These are phyloP conservation scores for Leptodermis oblonga DNA, from an alignment of 257 asterid species.

Conservation along the genomic window DNA sequence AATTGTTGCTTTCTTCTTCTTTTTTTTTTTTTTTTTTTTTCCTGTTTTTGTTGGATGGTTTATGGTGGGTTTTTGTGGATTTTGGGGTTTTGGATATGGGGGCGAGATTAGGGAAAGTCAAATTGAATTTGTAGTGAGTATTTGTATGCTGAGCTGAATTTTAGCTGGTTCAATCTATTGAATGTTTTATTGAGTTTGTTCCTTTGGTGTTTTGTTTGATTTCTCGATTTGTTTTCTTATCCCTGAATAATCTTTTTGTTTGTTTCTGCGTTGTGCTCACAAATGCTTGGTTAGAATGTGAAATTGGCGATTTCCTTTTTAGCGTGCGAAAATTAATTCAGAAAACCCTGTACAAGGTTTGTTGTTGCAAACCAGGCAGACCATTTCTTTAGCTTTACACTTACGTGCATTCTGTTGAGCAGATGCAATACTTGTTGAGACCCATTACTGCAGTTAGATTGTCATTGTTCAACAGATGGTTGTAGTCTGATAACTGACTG, in stretches of 20 bases:
- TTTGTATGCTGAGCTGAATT: neutral
- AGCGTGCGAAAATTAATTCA: neutral
- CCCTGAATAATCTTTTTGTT: neutral
- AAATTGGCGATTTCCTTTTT: neutral
- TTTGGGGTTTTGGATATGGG: neutral
- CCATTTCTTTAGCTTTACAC: too few species aligned
- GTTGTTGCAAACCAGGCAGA: too few species aligned
- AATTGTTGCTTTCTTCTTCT: neutral
- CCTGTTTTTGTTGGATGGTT: neutral
- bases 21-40: neutral
- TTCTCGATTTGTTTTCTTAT: neutral
- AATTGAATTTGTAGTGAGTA: neutral
- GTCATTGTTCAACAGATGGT: neutral
- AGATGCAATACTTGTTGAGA: neutral
- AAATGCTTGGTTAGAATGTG: neutral
- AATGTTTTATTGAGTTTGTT: neutral
- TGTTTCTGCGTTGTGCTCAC: neutral
- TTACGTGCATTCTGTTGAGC: neutral
- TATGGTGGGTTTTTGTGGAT: neutral
- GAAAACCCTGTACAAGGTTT: neutral
- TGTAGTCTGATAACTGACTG: constrained; percentile 16
- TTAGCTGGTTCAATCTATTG: neutral
- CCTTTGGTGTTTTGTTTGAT: neutral
- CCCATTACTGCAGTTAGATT: neutral
- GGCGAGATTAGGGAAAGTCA: neutral